These are phyloP conservation scores for Hanseniaspora meyeri DNA, from an alignment of 805 yeast species.

Conservation along the genomic window DNA sequence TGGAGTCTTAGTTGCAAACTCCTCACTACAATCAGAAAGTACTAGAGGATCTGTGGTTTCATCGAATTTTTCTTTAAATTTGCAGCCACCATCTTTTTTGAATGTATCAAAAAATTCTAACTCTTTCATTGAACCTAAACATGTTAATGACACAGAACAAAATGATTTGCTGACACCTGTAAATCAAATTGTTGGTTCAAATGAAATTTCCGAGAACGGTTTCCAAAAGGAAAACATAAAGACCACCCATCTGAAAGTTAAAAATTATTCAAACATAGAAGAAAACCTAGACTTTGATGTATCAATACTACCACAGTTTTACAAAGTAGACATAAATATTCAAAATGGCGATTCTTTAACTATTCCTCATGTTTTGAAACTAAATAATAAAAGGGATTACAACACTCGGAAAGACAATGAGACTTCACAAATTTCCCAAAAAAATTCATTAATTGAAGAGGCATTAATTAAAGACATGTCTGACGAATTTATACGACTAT, in stretches of 20 bases:
- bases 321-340: background rate
- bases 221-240: background rate
- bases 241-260: background rate
- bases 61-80: slow-evolving; percentile 17
- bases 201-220: slow-evolving; percentile 11
- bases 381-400: background rate
- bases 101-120: slow-evolving; percentile 8
- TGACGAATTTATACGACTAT: background rate
- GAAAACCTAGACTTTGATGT: background rate
- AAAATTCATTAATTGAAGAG: background rate
- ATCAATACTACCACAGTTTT: slow-evolving; percentile 5
- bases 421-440: background rate
- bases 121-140: slow-evolving; percentile 23
- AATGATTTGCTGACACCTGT: slow-evolving; percentile 14
- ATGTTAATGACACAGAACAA: slow-evolving; percentile 17
- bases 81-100: background rate
- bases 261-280: background rate
- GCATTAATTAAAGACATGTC: background rate
- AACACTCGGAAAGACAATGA: background rate
- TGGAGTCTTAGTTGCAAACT: too few relatives aligned
- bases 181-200: background rate
- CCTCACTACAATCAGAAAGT: background rate
- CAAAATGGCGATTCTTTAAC: background rate
- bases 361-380: background rate
- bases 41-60: slow-evolving; percentile 22